Evolutionary conservation across 768 basidiomycete species (phyloP), one percentile per base, ranked within the genome.

Genomic region (Naganishia randhawae): DNA sequence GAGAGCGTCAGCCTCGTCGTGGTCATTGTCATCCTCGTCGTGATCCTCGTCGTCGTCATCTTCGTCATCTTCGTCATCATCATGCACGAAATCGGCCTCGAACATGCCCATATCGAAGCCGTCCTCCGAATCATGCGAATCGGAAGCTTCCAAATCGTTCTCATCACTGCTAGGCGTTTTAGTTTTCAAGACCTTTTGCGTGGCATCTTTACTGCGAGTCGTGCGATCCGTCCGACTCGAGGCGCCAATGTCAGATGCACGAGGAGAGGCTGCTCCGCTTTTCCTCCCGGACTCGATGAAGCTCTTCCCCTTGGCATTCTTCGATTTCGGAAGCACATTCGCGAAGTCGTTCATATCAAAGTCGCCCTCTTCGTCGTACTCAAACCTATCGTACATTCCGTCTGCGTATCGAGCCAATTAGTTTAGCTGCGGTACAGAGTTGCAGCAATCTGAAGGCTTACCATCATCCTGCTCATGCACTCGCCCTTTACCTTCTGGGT

Each of bases 271-370:
- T 22, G 39, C 57, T n/a, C 37, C 57, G 32, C n/a, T 42, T 14
- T 41, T 61, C 39, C 41, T 61, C 27, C 29, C 57, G 27, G 57
- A 61, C 22, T n/a, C 37, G 37, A 3, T 29, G n/a, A 25, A 42
- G 19, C 25, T 29, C 25, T 42, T 42, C 25, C 39, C 17, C 14
- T 29, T 41, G 7, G 2, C n/a, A 5, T 41, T 14, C 25, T 61
- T 61, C 14, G 57, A 25, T 42, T 13, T 61, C 11, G 57, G 17
- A 11, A 39, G 54, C 32, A 55, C 81, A 69, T 86, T 85, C 51
- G 85, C 83, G n/a, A 39, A 61, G 73, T 89, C 88, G 69, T 86
- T 77, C 88, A 91, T 90, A 72, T 89, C 87, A 65, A 88, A 82
- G 73, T 91, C 89, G 74, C 88, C 88, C 65, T 86, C 87, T 67